These are phyloP conservation scores for Lepiota venenata DNA, from an alignment of 768 basidiomycete species.

Conservation along the genomic window DNA sequence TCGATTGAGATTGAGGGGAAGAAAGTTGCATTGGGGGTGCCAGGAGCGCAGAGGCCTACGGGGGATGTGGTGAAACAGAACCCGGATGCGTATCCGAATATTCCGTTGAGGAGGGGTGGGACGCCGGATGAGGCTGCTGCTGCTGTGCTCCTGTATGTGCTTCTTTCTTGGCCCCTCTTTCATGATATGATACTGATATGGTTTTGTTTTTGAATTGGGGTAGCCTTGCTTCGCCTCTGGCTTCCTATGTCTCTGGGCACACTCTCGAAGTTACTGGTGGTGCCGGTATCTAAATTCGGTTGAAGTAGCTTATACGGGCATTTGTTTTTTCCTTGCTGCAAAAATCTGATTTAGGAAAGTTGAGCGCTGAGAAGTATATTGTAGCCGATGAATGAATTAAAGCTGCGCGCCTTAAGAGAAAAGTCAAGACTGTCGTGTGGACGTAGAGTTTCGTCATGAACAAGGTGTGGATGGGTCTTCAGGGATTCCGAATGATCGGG, in stretches of 20 bases:
- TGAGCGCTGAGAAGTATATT: too few relatives aligned
- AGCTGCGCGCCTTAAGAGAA: too few relatives aligned
- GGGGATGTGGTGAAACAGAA: constrained; percentile 19
- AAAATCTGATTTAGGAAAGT: too few relatives aligned
- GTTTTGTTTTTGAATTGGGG: not conserved
- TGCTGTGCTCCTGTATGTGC: constrained; percentile 68
- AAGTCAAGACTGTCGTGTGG: too few relatives aligned
- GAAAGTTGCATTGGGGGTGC: constrained; percentile 81
- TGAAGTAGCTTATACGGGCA: too few relatives aligned
- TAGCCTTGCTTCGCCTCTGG: constrained; percentile 75
- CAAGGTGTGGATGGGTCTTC: too few relatives aligned
- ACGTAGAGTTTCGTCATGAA: too few relatives aligned
- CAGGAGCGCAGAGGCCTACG: constrained; percentile 42
- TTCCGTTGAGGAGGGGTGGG: constrained; percentile 68
- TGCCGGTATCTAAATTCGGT: constrained; percentile 60
- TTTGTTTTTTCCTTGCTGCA: too few relatives aligned
- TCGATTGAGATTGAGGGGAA: constrained; percentile 80
- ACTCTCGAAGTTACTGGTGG: constrained; percentile 86
- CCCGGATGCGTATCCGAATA: constrained; percentile 35
- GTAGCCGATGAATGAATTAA: too few relatives aligned
- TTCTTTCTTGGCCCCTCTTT: constrained; percentile 8
- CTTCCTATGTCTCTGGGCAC: constrained; percentile 79
- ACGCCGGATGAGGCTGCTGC: constrained; percentile 75
- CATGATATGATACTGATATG: not conserved
- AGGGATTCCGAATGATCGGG: too few relatives aligned